Base-by-base conservation (phyloP, 176 grass and related monocot genomes). In the Juncus effusus region DNA sequence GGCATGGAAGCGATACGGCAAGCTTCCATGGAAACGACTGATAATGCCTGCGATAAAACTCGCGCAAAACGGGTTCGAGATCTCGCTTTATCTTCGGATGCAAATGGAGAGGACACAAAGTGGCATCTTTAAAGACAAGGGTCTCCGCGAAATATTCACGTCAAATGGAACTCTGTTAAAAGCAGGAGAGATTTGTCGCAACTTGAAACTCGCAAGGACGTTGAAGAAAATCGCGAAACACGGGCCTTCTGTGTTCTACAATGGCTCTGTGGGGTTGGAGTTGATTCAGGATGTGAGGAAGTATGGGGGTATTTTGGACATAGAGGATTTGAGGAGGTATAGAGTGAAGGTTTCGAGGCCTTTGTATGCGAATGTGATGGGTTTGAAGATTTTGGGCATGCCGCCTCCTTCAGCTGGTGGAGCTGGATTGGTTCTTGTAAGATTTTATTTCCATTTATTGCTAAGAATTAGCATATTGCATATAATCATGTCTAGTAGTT, bases 371-470 rank as follows among this genome's bases (percentile, higher is more conserved):
- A 67, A 68, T 60, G 51, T 89, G 15, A 77, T 86, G 76, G 93
- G 88, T 2, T 59, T 97, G 64, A 74, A 77, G 12, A 69, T 97
- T 10, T 16, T 97, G 12, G 82, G 67, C 42, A 89, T 91, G 85
- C 93, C 93, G 1, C 93, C 82, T 66, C 93, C 93, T 62, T 97
- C 93, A 13, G 70, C 93, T 42, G 88, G 93, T 58, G 93, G 93
- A 8, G 80, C 85, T n/a, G 93, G 93, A 38, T 42, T 97, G 60
- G 71, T 89, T 70, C 82, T 97, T 13, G 93, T 96, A 70, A 86
- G 84, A 55, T 42, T 36, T 37, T 41, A 28, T 42, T 66, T 59
- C 4, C 61, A 41, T 28, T 75, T 41, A 59, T 47, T 11, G 40
- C 7, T 76, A 13, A 28, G 19, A 28, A 28, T 28, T 28, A 28